These are phyloP conservation scores for Cymbopogon citratus DNA, from an alignment of 176 grass and related monocot species.

Conservation along the genomic window DNA sequence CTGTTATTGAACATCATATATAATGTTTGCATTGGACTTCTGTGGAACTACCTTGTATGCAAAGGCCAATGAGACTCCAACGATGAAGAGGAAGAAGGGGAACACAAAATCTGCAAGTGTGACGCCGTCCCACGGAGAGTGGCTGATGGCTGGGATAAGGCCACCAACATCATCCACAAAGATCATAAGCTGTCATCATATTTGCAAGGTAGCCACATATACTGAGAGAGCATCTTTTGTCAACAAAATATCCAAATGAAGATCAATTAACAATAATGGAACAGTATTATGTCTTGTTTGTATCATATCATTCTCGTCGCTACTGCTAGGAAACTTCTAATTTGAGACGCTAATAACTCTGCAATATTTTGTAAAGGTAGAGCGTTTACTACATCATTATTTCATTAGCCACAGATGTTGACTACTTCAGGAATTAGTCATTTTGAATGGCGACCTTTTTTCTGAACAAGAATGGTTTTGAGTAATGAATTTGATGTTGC, in stretches of 20 bases:
- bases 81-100: conserved; percentile 81
- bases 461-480: no score
- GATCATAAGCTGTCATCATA: conserved; percentile 66
- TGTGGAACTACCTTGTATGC: conserved; percentile 59
- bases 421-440: no score
- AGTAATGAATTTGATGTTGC: no score
- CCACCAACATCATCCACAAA: conserved; percentile 67
- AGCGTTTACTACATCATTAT: no score
- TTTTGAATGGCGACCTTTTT: no score
- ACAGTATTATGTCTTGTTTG: background rate
- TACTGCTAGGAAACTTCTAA: background rate
- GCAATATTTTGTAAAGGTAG: no score
- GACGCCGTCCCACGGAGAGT: conserved; percentile 70
- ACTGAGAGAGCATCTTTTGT: background rate
- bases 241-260: background rate
- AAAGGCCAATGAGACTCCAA: conserved; percentile 63
- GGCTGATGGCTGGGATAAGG: conserved; percentile 55
- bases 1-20: background rate
- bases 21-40: background rate
- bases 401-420: no score
- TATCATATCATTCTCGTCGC: no score
- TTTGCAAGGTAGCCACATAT: background rate
- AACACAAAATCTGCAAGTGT: conserved; percentile 75
- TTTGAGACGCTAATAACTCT: no score
- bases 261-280: background rate